Conservation (phyloP, 805 yeast species). For the Pichia phayaonensis region DNA sequence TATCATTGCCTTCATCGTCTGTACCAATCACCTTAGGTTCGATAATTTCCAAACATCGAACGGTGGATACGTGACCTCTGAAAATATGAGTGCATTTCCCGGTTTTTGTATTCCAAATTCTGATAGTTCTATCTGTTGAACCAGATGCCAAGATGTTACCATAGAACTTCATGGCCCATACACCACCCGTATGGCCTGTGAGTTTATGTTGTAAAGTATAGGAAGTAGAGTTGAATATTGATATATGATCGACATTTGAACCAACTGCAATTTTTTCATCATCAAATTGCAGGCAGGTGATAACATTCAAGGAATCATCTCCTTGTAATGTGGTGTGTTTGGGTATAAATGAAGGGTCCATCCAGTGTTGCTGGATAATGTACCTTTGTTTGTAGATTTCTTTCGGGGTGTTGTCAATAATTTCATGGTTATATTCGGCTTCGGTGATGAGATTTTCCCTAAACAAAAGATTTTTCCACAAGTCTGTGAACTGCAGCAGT, state of each 20-base stretch:
- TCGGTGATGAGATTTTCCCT: conserved; percentile 52
- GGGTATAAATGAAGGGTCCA: conserved; percentile 63
- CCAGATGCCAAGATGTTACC: conserved; percentile 86
- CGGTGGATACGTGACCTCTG: conserved; percentile 88
- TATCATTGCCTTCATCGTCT: conserved; percentile 49
- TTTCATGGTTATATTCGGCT: conserved; percentile 35
- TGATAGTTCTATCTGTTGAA: conserved; percentile 86
- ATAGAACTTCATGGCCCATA: conserved; percentile 91
- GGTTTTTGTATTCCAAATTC: conserved; percentile 84
- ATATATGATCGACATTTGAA: conserved; percentile 78
- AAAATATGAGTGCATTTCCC: conserved; percentile 89
- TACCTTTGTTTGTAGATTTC: conserved; percentile 51
- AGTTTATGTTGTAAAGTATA: conserved; percentile 59
- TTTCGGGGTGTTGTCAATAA: conserved; percentile 15
- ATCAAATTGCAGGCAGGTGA: conserved; percentile 91
- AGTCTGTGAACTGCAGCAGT: conserved; percentile 48
- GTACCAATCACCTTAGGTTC: conserved; percentile 59
- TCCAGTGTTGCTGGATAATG: conserved; percentile 68
- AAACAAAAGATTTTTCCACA: conserved; percentile 65
- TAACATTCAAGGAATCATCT: conserved; percentile 64
- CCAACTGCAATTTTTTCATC: conserved; percentile 87
- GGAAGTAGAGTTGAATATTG: conserved; percentile 68
- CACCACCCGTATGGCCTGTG: conserved; percentile 94
- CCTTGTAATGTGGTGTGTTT: conserved; percentile 57
- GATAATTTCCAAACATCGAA: conserved; percentile 80